Evolutionary conservation across 768 basidiomycete species (phyloP).

Genomic region (Rhodotorula taiwanensis): DNA sequence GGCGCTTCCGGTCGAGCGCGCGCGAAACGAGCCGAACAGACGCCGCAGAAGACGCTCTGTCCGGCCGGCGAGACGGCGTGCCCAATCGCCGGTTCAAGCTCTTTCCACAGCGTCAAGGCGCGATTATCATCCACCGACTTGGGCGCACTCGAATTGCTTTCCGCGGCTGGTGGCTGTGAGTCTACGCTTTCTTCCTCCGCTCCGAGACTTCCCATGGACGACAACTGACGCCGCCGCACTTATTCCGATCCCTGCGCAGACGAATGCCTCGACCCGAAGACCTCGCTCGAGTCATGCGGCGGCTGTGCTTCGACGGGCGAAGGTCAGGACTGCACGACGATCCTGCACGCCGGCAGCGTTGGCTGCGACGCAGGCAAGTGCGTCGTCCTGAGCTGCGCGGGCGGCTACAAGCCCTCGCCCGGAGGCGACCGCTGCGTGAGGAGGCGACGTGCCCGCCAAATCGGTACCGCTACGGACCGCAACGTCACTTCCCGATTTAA

Average conservation of each 20-base stretch:
- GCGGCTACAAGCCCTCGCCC: constrained; percentile 14
- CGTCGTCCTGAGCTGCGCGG: constrained; percentile 45
- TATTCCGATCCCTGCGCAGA: background rate
- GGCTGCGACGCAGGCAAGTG: constrained; percentile 46
- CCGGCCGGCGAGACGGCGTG: constrained; percentile 23
- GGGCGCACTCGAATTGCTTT: background rate
- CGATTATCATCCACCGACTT: constrained; percentile 5
- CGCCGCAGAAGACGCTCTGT: constrained; percentile 18
- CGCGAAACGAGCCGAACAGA: constrained; percentile 10
- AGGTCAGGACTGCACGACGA: constrained; percentile 65
- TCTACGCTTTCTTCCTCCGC: too few species aligned
- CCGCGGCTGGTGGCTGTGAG: constrained; percentile 15
- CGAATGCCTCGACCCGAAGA: constrained; percentile 53
- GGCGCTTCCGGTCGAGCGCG: constrained; percentile 7
- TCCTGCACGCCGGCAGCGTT: constrained; percentile 50
- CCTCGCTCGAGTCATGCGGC: constrained; percentile 65
- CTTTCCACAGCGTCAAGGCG: constrained; percentile 4
- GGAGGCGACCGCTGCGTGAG: constrained; percentile 15
- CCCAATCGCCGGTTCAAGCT: constrained; percentile 20
- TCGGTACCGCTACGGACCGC: too few species aligned
- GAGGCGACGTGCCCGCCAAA: too few species aligned
- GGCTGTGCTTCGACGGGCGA: constrained; percentile 59
- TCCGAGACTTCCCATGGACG: background rate
- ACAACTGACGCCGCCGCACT: background rate
- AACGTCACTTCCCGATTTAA: too few species aligned